These are phyloP conservation scores for Tulasnella calospora DNA, from an alignment of 768 basidiomycete genomes.

Conservation along the genomic window DNA sequence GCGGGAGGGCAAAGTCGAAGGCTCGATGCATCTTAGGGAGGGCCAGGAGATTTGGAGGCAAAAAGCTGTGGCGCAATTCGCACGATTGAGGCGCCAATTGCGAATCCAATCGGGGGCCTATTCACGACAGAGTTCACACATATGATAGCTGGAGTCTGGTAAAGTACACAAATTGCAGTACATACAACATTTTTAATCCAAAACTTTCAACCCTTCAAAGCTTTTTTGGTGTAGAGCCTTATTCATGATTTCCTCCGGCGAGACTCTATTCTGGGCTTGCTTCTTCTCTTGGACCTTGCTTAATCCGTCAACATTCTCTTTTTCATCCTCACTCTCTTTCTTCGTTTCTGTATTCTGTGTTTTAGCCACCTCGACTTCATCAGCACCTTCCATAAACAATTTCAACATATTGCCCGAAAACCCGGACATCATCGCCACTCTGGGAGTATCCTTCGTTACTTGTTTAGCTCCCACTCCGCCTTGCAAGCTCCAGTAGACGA, in stretches of 20 bases:
- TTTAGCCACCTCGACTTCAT: conserved; percentile 37
- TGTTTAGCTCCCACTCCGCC: conserved; percentile 40
- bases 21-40: not conserved
- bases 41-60: not conserved
- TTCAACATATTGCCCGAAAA: conserved; percentile 67
- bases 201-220: conserved; percentile 54
- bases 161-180: not conserved
- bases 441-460: conserved; percentile 49
- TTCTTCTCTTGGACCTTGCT: conserved; percentile 31
- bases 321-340: conserved; percentile 34
- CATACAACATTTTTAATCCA: conserved; percentile 41
- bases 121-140: no score
- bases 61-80: not conserved
- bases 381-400: conserved; percentile 58
- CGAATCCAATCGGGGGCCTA: no score
- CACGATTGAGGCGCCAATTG: not conserved
- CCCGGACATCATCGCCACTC: conserved; percentile 66
- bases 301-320: conserved; percentile 38
- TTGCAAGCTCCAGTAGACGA: conserved; percentile 66
- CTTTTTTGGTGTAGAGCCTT: conserved; percentile 37
- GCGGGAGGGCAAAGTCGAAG: not conserved
- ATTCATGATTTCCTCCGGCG: conserved; percentile 36
- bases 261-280: conserved; percentile 37
- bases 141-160: not conserved
- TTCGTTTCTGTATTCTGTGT: conserved; percentile 28